Conservation (phyloP, 1,284 basidiomycete species). For the Trichosporon inkin region DNA sequence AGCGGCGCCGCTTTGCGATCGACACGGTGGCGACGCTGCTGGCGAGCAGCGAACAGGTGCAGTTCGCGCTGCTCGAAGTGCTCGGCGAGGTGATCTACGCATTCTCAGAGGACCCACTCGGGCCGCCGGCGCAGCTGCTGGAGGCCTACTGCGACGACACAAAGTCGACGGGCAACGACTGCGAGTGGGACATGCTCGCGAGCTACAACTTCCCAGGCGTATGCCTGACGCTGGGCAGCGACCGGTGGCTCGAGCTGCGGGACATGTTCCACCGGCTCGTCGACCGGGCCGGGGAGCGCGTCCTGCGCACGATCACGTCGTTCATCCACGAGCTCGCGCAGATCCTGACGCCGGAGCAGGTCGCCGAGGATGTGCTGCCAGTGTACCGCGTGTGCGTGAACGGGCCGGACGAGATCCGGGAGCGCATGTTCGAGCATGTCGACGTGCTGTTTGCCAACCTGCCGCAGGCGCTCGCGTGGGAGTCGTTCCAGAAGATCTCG, state of each 20-base stretch:
- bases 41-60: constrained; percentile 67
- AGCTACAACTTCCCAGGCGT: constrained; percentile 96
- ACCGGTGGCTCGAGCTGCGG: constrained; percentile 73
- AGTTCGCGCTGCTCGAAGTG: constrained; percentile 77
- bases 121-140: constrained; percentile 75
- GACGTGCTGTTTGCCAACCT: constrained; percentile 60
- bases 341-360: constrained; percentile 69
- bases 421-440: constrained; percentile 59
- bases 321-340: constrained; percentile 85
- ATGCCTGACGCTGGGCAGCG: constrained; percentile 70
- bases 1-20: constrained; percentile 62
- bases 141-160: constrained; percentile 61
- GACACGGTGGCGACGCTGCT: constrained; percentile 62
- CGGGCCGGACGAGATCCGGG: constrained; percentile 65
- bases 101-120: constrained; percentile 62
- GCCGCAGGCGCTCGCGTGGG: constrained; percentile 54
- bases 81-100: constrained; percentile 87
- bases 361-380: constrained; percentile 66
- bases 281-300: constrained; percentile 54
- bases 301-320: constrained; percentile 59
- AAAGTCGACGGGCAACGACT: constrained; percentile 45
- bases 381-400: constrained; percentile 65
- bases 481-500: constrained; percentile 59
- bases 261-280: constrained; percentile 63
- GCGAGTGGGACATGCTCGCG: constrained; percentile 76